Percentiles rank a stretch among this genome's conserved stretches.
phyloP scores from a whole-genome alignment of 352 stramenopile genomes.

The Phytophthora agathidicida region DNA sequence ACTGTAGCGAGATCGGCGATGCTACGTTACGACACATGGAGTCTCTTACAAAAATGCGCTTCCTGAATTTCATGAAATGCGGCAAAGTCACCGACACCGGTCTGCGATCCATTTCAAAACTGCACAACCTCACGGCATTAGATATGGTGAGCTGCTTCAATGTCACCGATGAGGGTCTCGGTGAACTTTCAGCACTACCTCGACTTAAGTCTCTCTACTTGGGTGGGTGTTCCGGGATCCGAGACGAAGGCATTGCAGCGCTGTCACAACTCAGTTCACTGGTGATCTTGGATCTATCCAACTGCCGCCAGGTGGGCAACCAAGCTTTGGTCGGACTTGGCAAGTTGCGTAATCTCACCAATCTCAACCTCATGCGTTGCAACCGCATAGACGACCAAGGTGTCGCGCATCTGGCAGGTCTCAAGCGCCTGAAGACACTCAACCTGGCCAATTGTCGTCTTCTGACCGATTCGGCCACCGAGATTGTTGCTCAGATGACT shows the following conservation, averaged over 20 bases:
- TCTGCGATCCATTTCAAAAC: slow-evolving; percentile 51
- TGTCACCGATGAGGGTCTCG: slow-evolving; percentile 61
- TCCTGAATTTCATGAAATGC: slow-evolving; percentile 87
- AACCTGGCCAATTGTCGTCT: slow-evolving; percentile 86
- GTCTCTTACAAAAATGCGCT: slow-evolving; percentile 58
- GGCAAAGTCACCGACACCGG: slow-evolving; percentile 68
- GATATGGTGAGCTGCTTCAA: slow-evolving; percentile 83
- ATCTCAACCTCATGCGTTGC: slow-evolving; percentile 83
- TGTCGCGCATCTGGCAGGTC: slow-evolving; percentile 44
- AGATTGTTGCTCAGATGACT: slow-evolving; percentile 50
- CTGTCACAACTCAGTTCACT: slow-evolving; percentile 50
- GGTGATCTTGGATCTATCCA: slow-evolving; percentile 72
- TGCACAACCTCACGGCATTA: slow-evolving; percentile 66
- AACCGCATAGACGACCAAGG: slow-evolving; percentile 71
- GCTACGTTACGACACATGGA: slow-evolving; percentile 64
- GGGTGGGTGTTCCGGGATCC: slow-evolving; percentile 61
- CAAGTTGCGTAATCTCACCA: slow-evolving; percentile 62
- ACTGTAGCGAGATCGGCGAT: slow-evolving; percentile 82
- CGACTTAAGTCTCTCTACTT: slow-evolving; percentile 70
- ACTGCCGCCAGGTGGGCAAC: slow-evolving; percentile 80
- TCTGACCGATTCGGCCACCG: slow-evolving; percentile 60
- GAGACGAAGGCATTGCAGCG: slow-evolving; percentile 60
- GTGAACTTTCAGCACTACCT: slow-evolving; percentile 39
- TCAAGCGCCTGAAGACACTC: slow-evolving; percentile 66
- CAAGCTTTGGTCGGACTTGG: slow-evolving; percentile 57